Evolutionary conservation across 371 early-diverging fungal genomes (phyloP), one percentile per base, ranked within the genome.

Genomic region (Capillidium heterosporum): DNA sequence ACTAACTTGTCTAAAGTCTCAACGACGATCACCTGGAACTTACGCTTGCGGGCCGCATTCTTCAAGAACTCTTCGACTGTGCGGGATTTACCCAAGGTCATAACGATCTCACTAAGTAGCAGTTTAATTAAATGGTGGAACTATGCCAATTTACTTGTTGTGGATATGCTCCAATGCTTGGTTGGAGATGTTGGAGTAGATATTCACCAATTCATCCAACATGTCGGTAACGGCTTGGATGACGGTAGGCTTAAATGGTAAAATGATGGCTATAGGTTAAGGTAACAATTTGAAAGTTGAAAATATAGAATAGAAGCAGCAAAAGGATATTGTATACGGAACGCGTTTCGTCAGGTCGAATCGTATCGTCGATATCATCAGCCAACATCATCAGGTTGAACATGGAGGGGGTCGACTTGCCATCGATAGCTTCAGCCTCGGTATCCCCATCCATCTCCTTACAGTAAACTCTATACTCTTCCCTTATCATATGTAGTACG

Each of bases 21-120:
- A 8, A 87, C 89, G 2, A 95, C 89, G 60, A 95, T 77, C 17
- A 96, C 93, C 61, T 89, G 87, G 66, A 96, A 93, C 64, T 83
- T 81, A 60, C 91, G 81, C 46, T 84, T 81, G 52, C 75, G 74
- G 11, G 89, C 87, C 2, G 94, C 95, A 57, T 77, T 74, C 62
- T 83, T 81, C 60, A 96, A 73, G 56, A 95, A 96, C 50, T 72
- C 65, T 63, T 85, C 82, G 8, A 94, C 94, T 2, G 94, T 89
- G 40, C 70, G 71, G 26, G 93, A 91, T 40, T 76, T 72, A 13
- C 95, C 95, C 52, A 85, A 73, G 0, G 95, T 96, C 86, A 96
- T 77, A 49, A 96, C 89, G 50, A 95, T 86, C 60, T 96, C 97
- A 63, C 87, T 91, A 41, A 52, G 44, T 48, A 57, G 13, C 32